Conservation (phyloP, 805 yeast species). For the Monosporozyma aquatica region DNA sequence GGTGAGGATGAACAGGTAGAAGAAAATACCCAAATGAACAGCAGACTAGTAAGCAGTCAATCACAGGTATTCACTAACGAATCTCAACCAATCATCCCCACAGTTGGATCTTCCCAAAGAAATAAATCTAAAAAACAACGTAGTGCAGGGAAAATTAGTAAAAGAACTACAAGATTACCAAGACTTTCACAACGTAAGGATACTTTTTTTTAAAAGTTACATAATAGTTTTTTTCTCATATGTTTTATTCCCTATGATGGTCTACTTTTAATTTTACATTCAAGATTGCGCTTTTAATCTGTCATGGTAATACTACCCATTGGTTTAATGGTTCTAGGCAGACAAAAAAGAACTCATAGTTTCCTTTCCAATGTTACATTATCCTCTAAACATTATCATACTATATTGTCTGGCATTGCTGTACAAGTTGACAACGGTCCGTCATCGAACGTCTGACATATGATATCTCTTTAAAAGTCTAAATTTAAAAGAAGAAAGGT, state of each 20-base stretch:
- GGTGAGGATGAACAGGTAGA: slow-evolving; percentile 16
- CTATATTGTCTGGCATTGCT: too few species aligned
- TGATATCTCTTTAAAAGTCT: slow-evolving; percentile 19
- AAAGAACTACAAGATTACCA: background rate
- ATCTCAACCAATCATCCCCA: slow-evolving; percentile 25
- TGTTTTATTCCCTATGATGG: too few species aligned
- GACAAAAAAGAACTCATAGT: too few species aligned
- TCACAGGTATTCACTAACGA: slow-evolving; percentile 12
- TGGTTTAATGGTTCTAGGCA: too few species aligned
- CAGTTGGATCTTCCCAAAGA: slow-evolving; percentile 24
- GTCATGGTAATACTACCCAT: too few species aligned
- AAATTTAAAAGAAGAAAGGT: slow-evolving; percentile 40
- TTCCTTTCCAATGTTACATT: background rate
- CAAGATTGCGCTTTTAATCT: too few species aligned
- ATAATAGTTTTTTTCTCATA: too few species aligned
- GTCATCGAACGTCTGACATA: too few species aligned
- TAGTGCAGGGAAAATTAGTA: background rate
- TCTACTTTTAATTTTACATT: too few species aligned
- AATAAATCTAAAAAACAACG: background rate
- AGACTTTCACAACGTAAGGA: background rate
- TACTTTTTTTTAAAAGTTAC: too few species aligned
- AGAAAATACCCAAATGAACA: slow-evolving; percentile 7
- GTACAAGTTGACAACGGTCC: too few species aligned
- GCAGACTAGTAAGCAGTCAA: background rate
- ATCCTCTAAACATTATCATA: too few species aligned